Evolutionary conservation across 2,329 filamentous ascomycete species (phyloP), one percentile per base, ranked within the genome.

Genomic region (Pseudocercospora cruenta): DNA sequence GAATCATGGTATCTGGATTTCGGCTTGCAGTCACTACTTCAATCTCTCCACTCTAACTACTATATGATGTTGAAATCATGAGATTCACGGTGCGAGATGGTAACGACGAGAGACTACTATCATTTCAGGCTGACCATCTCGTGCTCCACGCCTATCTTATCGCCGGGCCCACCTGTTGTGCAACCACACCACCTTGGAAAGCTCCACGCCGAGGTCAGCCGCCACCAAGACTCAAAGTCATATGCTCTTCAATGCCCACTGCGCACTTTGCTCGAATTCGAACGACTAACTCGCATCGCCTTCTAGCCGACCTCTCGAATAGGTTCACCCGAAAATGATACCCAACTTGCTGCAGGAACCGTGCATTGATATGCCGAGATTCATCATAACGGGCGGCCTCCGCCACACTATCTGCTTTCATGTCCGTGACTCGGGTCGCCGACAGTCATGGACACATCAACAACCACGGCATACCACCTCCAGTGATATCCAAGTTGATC

Each of bases 201-300:
- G 1, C 45, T 22, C 45, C n/a, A 22, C 45, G 22, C 45, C n/a
- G 45, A 49, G n/a, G 45, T 49, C 45, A 49, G 24, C 24, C 49
- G 49, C 49, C 49, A 28, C 8, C 24, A 2, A 8, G 33, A 8
- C 24, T 28, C 9, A 14, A 10, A 28, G 22, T 28, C 49, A 54
- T 54, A 24, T 54, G 49, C 14, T 54, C 49, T 54, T 26, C 49
- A 54, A 54, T 54, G 22, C 49, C 9, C 19, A 54, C 49, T 54
- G 22, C 22, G 21, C 24, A 28, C 49, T 54, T 54, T 28, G 8
- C 14, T 24, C 49, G 14, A 24, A 24, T 24, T 54, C 49, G 14
- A 24, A 24, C 49, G 8, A 54, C 10, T 28, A 54, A 5, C 22
- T 24, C 14, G 49, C 49, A 28, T 54, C 49, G 49, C 49, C 49